Evolutionary conservation across 805 yeast genomes (phyloP), one percentile per base, ranked within the genome.

Genomic region (Candida jianshihensis): DNA sequence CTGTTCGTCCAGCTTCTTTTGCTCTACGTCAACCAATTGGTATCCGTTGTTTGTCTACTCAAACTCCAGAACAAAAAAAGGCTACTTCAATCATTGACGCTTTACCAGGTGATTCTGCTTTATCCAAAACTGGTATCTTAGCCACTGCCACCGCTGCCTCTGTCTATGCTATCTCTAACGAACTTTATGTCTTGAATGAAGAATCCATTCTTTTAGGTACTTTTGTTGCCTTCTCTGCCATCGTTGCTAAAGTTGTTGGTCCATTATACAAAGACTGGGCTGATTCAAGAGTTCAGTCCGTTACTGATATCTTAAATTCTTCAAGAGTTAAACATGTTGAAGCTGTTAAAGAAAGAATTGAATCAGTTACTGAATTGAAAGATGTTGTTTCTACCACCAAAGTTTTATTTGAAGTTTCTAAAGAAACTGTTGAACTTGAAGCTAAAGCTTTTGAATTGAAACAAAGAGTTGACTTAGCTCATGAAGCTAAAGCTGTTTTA

Each of bases 211-310:
- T 92, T 63, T 73, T 88, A 37, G 75, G 73, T 44, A 80, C 94
- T 43, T 92, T 92, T 65, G 63, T 78, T 41, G 82, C 85, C 44
- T 82, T 90, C 64, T 62, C 80, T 47, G 80, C 73, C 47, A 70
- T 88, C 53, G 70, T 77, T 52, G 84, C 89, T 57, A 90, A 89
- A 72, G 77, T 81, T 53, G 81, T 85, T 54, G 96, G 96, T 43
- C 98, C 98, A 56, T 75, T 83, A 59, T 92, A 89, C 73, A 86
- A 86, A 55, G 92, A 84, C 58, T 86, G 90, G 81, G 97, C 97
- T 40, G 82, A 81, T 55, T 79, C 81, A 37, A 83, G 87, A 73
- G 71, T 86, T 62, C 75, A 78, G 66, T 78, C 81, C 61, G 87
- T 92, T 60, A 73, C 79, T 57, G 81, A 74, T 47, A 73, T 88